Evolutionary conservation across 148 eudicot genomes (phyloP).

Genomic region (Fallopia convolvulus): DNA sequence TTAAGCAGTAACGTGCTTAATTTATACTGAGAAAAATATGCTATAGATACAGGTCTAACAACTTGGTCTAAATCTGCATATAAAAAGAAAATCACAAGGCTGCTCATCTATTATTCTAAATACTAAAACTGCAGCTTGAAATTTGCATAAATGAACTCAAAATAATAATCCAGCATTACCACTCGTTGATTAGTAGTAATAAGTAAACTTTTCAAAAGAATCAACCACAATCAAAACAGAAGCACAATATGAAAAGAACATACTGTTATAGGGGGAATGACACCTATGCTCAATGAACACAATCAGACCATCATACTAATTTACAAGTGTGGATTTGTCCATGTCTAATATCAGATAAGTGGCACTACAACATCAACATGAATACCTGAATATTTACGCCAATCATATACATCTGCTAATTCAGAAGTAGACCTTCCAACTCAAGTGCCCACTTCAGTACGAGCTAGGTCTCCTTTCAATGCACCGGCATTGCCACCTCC

Average conservation of each 20-base stretch:
- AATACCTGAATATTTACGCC: slow-evolving; percentile 33
- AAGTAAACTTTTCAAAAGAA: too few relatives aligned
- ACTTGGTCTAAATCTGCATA: slow-evolving; percentile 77
- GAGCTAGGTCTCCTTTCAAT: slow-evolving; percentile 17
- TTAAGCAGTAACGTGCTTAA: slow-evolving; percentile 46
- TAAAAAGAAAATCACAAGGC: too few relatives aligned
- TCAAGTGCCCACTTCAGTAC: slow-evolving; percentile 31
- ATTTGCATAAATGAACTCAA: too few relatives aligned
- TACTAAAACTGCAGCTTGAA: too few relatives aligned
- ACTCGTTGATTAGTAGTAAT: too few relatives aligned
- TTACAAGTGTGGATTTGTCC: neutral
- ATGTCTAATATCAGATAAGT: neutral
- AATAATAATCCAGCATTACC: too few relatives aligned
- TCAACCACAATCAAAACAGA: too few relatives aligned
- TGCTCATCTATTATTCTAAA: too few relatives aligned
- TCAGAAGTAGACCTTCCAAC: slow-evolving; percentile 41
- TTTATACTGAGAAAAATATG: slow-evolving; percentile 92
- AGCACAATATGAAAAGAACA: too few relatives aligned
- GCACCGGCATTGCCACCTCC: slow-evolving; percentile 18
- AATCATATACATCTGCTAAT: slow-evolving; percentile 31
- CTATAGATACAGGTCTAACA: slow-evolving; percentile 81
- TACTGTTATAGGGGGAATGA: too few relatives aligned
- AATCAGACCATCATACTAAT: neutral
- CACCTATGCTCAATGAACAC: neutral
- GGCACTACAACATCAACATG: neutral